A percentile compares a stretch with the other conserved stretches of the same genome.
These are phyloP conservation scores for Rhizoclosmatium sp. DNA, from an alignment of 192 early-diverging fungal species.

Conservation along the genomic window DNA sequence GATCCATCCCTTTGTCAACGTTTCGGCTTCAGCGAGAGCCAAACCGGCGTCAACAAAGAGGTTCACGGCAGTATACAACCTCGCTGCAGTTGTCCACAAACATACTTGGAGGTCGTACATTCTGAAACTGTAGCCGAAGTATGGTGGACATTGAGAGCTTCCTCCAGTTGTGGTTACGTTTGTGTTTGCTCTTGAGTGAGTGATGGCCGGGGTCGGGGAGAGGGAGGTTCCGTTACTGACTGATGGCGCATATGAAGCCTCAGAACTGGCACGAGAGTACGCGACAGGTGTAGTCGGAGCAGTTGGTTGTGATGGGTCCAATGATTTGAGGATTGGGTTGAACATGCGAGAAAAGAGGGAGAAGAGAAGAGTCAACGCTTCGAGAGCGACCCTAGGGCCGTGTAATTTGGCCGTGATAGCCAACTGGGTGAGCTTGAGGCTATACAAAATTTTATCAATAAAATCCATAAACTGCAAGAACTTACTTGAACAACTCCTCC, in stretches of 20 bases:
- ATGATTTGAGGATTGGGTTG: conserved; percentile 22
- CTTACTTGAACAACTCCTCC: conserved; percentile 57
- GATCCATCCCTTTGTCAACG: conserved; percentile 46
- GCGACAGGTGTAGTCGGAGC: conserved; percentile 16
- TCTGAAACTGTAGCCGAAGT: conserved; percentile 40
- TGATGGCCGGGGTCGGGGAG: neutral
- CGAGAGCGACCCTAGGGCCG: conserved; percentile 48
- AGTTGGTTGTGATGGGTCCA: conserved; percentile 14
- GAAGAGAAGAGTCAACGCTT: conserved; percentile 48
- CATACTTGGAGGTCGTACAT: conserved; percentile 56
- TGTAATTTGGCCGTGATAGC: conserved; percentile 43
- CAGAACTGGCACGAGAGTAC: conserved; percentile 27
- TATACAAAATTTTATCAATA: conserved; percentile 24
- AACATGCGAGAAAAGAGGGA: conserved; percentile 37
- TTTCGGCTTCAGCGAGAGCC: conserved; percentile 56
- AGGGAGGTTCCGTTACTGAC: neutral
- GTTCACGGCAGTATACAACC: conserved; percentile 48
- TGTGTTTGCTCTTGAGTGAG: neutral
- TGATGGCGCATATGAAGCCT: neutral
- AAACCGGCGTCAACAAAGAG: conserved; percentile 48
- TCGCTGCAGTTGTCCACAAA: conserved; percentile 53
- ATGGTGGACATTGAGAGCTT: conserved; percentile 26
- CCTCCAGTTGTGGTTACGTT: neutral
- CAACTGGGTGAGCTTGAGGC: conserved; percentile 56
- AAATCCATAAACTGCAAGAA: neutral